Percentiles rank a stretch among this genome's conserved stretches.
Conservation (phyloP, 1,139 yeast species). For the Geotrichum aggregatum region DNA sequence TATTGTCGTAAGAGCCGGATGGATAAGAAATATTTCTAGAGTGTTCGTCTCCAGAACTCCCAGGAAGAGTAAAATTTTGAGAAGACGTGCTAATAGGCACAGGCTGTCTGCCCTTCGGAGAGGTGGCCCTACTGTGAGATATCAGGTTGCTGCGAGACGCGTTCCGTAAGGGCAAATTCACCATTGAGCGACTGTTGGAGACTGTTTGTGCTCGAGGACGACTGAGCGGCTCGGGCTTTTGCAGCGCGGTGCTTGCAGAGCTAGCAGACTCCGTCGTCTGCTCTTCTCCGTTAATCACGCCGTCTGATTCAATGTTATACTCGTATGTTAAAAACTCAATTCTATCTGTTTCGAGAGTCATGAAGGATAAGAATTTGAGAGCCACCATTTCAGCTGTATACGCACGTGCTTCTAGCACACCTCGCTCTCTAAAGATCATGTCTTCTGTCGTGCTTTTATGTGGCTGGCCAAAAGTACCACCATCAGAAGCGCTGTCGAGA, state of each 20-base stretch:
- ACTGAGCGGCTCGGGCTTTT: too few species aligned
- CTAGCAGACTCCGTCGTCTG: too few species aligned
- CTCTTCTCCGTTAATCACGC: background rate
- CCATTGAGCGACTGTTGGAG: background rate
- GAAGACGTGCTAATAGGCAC: background rate
- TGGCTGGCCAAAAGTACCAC: slow-evolving; percentile 5
- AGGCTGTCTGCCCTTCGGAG: slow-evolving; percentile 1
- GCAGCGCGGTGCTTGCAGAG: too few species aligned
- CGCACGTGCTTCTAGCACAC: slow-evolving; percentile 34
- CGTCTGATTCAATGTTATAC: slow-evolving; percentile 14
- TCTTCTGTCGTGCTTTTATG: slow-evolving; percentile 24
- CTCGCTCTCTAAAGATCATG: slow-evolving; percentile 26
- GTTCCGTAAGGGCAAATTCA: background rate
- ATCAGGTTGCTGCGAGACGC: background rate
- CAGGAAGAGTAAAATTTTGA: background rate
- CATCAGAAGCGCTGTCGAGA: slow-evolving; percentile 27
- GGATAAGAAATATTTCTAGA: background rate
- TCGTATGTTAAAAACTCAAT: slow-evolving; percentile 34
- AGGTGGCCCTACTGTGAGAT: background rate
- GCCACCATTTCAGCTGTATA: slow-evolving; percentile 35
- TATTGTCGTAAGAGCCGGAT: slow-evolving; percentile 2
- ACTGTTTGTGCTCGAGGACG: background rate
- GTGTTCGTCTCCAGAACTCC: background rate
- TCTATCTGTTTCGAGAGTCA: slow-evolving; percentile 29
- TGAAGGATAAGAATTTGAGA: slow-evolving; percentile 29